Base-by-base conservation (phyloP, 441 rosid species). In the Kokia cookei region DNA sequence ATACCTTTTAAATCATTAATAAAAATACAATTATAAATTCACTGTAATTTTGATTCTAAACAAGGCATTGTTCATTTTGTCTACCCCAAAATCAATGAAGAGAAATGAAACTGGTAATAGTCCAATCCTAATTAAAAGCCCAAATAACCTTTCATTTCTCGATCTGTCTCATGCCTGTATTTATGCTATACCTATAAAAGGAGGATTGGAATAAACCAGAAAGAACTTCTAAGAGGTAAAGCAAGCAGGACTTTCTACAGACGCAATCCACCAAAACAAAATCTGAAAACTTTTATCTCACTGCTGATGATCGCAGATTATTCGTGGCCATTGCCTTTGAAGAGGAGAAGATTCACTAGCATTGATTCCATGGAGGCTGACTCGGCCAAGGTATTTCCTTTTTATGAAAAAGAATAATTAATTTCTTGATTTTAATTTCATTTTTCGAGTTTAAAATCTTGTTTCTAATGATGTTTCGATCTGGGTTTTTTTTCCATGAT, bases 311-410 rank as follows among this genome's bases (percentile, higher is more conserved):
- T 76, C 51, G 88, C 75, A 37, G 90, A 86, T 80, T 79, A 75
- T 78, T 81, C 78, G 63, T 78, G 79, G 22, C 81, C 75, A 68
- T 53, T 74, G 69, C 81, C 73, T 65, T 73, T 78, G 77, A 90
- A 92, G 88, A 86, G 94, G 55, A 88, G 94, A 82, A 87, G 91
- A 76, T 83, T 82, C 76, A 74, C 85, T 32, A 75, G 65, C 76
- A 67, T 73, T 75, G 77, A 86, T 79, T 29, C 88, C 79, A 94
- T 94, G 96, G 97, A 92, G 70, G 78, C 89, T 77, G 88, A 85
- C 84, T 85, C 85, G 35, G 84, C 91, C 19, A 86, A 87, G 97
- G 94, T 89, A 19, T 19, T 43, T 7, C 17, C 42, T 51, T 14
- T 24, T 27, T 1, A 32, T 32, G 6, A 32, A 32, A 32, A 32